Evolutionary conservation across 306 rosid genomes (phyloP).

Genomic region (Crotalaria pallida): DNA sequence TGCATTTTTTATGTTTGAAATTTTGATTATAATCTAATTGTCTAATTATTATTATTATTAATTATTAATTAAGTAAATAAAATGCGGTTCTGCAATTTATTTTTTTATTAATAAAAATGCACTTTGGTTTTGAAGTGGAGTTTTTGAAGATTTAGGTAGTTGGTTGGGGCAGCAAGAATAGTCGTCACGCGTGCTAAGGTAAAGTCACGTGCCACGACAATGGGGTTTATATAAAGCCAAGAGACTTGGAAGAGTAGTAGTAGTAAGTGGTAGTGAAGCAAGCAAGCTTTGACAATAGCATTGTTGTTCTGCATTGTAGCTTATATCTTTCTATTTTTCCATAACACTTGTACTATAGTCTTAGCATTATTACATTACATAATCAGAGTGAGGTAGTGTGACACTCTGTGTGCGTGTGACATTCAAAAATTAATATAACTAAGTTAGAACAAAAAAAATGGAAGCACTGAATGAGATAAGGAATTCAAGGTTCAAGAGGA

Average conservation of each 20-base stretch:
- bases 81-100: background rate
- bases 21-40: too few species aligned
- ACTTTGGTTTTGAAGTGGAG: background rate
- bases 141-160: too few species aligned
- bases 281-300: background rate
- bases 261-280: conserved; percentile 23
- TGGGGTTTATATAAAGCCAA: conserved; percentile 46
- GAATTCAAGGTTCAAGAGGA: conserved; percentile 76
- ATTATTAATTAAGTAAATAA: background rate
- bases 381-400: conserved; percentile 7
- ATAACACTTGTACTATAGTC: conserved; percentile 17
- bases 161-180: conserved; percentile 7
- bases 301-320: conserved; percentile 11
- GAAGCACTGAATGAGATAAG: conserved; percentile 49
- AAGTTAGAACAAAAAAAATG: conserved; percentile 37
- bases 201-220: conserved; percentile 57
- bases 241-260: background rate
- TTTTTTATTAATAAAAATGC: background rate
- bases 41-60: too few species aligned
- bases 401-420: background rate
- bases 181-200: conserved; percentile 47
- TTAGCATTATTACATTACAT: background rate
- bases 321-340: conserved; percentile 23
- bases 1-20: too few species aligned
- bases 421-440: background rate